Evolutionary conservation across 345 rosid genomes (phyloP), one percentile per base, ranked within the genome.

Genomic region (Salix brachista): DNA sequence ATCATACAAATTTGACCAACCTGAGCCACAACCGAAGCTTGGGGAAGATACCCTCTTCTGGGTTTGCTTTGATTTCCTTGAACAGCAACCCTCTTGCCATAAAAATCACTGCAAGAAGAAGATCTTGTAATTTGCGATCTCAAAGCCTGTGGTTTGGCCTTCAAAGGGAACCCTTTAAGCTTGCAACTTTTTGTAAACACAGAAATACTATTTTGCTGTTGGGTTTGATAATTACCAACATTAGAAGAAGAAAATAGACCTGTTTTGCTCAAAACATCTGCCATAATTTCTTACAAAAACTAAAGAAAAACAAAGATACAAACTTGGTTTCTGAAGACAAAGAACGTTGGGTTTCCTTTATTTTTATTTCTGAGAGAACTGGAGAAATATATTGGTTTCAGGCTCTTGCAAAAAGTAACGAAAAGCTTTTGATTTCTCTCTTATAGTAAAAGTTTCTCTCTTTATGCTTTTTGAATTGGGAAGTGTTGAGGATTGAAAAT

Each of bases 21-120:
- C 97, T 89, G 94, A 65, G 90, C 90, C 71, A 69, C 78, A 48
- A 87, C 65, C 61, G 88, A 79, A 41, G 77, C 72, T 52, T 34
- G 79, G 18, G 69, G 78, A 68, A 76, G 79, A 75, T 54, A 50
- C 60, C 82, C 52, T 52, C 58, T 88, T 72, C 75, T 78, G 62
- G 64, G 80, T 64, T 75, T 18, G 75, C 75, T 39, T 65, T 72
- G 82, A 69, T 77, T 69, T 42, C 86, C 88, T 65, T 60, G 72
- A 8, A 82, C 19, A 71, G 72, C 50, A 73, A 89, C 69, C 74
- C 86, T 83, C 44, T 78, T 83, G n/a, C 97, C 96, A 72, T 44
- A 60, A 37, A 92, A 85, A 46, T 84, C 84, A 73, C 81, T 80
- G 6, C 36, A 17, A 41, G 42, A 56, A 3, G 75, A 69, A 56